A percentile compares a stretch with the other conserved stretches of the same genome.
Conservation (phyloP, 805 yeast genomes). For the Lipomyces sp. region DNA sequence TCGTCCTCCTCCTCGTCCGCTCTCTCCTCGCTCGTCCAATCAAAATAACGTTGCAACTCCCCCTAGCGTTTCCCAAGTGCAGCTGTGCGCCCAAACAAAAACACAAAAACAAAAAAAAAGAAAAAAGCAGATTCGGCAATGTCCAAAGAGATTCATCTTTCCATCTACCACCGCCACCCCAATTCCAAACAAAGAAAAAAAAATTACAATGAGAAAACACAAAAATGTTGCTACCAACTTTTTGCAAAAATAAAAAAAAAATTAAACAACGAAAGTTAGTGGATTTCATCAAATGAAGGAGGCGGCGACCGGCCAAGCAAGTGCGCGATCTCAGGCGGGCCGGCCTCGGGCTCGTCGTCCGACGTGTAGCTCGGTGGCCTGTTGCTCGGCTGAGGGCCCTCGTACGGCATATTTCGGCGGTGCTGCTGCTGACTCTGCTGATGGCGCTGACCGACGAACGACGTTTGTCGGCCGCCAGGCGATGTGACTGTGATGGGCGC, state of each 20-base stretch:
- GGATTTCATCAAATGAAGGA: constrained; percentile 26
- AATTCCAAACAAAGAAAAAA: not conserved
- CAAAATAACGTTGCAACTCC: too few relatives aligned
- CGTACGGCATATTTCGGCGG: too few relatives aligned
- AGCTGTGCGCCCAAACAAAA: not conserved
- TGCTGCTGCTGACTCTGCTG: too few relatives aligned
- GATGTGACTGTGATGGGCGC: not conserved
- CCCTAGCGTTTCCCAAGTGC: too few relatives aligned
- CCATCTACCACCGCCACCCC: not conserved
- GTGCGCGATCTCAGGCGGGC: constrained; percentile 21
- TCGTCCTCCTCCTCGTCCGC: too few relatives aligned
- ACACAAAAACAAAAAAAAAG: not conserved
- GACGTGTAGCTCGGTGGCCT: constrained; percentile 26
- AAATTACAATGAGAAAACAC: not conserved
- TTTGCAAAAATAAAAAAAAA: too few relatives aligned
- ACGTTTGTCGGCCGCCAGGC: not conserved
- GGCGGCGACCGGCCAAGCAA: constrained; percentile 28
- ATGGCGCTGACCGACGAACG: not conserved
- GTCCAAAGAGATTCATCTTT: too few relatives aligned
- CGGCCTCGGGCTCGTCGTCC: constrained; percentile 15
- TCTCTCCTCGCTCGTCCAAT: too few relatives aligned
- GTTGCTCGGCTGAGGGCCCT: constrained; percentile 21
- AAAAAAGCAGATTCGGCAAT: not conserved
- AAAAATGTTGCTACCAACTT: too few relatives aligned
- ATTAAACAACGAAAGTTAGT: too few relatives aligned